Base-by-base conservation (phyloP, 1,284 basidiomycete species). In the Ganoderma lingzhi region DNA sequence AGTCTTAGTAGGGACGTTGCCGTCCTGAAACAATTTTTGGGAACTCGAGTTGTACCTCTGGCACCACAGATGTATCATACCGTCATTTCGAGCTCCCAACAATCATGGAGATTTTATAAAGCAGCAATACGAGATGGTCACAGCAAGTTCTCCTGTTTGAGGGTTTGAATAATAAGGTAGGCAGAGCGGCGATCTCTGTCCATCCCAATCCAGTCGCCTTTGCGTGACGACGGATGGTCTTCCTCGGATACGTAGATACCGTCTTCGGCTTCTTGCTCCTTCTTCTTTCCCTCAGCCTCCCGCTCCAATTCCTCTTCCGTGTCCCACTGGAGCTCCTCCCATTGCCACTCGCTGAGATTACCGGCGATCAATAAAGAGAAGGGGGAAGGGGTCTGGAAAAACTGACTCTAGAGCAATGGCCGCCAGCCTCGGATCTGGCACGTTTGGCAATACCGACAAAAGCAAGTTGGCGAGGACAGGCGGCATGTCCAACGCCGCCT, bases 321-420 rank as follows among this genome's bases (percentile, higher is more conserved):
- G n/a, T 92, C 88, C 87, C 89, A 93, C 32, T 93, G 82, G 2
- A 92, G 88, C 72, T 94, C 93, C 65, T 91, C 89, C 93, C 92
- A 94, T 71, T 92, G 88, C 1, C 85, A 82, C 70, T 93, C 91
- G 64, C 87, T 89, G 45, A 35, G 3, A 41, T 14, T 15, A 14
- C 2, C 32, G 17, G 14, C 3, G 28, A 37, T 35, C 17, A 30
- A n/a, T 2, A 2, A 30, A 35, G 23, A 3, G 28, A 30, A 35
- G 23, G 8, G 17, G 32, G 15, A 53, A 42, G 9, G 19, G 39
- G 9, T 5, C 37, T n/a, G 15, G 39, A n/a, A 17, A 17, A 39
- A 60, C 72, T 2, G 28, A 73, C 72, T 68, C 70, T 67, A 93
- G 90, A 0, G 90, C 91, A 17, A 94, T 88, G 5, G 91, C 92